Conservation (phyloP, 306 rosid species). For the Malus orientalis region DNA sequence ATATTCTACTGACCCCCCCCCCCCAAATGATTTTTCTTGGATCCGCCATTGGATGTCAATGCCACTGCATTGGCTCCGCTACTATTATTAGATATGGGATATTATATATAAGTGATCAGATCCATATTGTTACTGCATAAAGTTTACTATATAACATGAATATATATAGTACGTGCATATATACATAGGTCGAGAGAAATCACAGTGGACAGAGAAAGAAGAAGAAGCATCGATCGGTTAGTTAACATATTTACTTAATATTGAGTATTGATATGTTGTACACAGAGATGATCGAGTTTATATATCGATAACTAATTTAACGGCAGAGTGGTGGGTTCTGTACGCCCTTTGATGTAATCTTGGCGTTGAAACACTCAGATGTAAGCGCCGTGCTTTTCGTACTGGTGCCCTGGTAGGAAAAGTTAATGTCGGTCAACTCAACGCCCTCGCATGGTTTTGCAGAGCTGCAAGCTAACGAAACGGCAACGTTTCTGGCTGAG, state of each 20-base stretch:
- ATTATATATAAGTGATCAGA: no score
- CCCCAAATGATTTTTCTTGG: no score
- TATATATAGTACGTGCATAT: no score
- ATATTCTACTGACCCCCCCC: no score
- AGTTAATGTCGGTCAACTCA: conserved; percentile 35
- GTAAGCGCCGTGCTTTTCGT: background rate
- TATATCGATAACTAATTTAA: background rate
- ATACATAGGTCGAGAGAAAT: background rate
- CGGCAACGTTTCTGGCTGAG: conserved; percentile 29
- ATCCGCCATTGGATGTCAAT: no score
- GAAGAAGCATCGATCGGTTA: background rate
- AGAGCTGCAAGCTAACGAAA: conserved; percentile 48
- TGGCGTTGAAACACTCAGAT: conserved; percentile 42
- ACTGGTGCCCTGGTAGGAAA: conserved; percentile 15
- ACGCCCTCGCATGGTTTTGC: conserved; percentile 35
- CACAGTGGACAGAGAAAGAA: background rate
- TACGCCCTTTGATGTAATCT: conserved; percentile 27
- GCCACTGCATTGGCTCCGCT: no score
- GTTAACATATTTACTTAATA: background rate
- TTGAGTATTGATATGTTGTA: conserved; percentile 1
- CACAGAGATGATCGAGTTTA: background rate
- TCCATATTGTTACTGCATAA: background rate
- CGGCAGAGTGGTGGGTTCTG: conserved; percentile 39
- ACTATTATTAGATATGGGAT: no score
- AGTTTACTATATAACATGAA: background rate